Conservation (phyloP, 176 grass and related monocot species). For the Carex littledalei region DNA sequence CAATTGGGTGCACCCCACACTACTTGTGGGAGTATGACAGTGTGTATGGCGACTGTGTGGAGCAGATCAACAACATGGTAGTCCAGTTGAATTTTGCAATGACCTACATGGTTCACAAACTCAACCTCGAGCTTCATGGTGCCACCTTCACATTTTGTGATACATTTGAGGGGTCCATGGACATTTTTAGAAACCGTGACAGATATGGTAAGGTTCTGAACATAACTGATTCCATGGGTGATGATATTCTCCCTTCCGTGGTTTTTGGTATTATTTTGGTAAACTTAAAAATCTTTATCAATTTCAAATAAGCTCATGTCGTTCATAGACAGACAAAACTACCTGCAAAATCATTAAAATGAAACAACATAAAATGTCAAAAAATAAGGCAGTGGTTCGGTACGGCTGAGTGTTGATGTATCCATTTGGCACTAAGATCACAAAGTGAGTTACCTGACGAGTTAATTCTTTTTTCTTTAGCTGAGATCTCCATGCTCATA, state of each 20-base stretch:
- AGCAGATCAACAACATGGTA: constrained; percentile 56
- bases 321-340: constrained; percentile 13
- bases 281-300: no score
- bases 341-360: background rate
- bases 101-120: constrained; percentile 49
- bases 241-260: no score
- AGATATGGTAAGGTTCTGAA: constrained; percentile 38
- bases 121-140: constrained; percentile 50
- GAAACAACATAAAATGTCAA: background rate
- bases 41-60: constrained; percentile 57
- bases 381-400: background rate
- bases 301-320: background rate
- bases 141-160: constrained; percentile 64
- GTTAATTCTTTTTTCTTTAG: background rate
- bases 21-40: constrained; percentile 72
- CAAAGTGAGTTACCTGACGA: background rate
- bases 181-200: constrained; percentile 55
- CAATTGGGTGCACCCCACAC: constrained; percentile 65
- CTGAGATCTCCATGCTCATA: background rate
- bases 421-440: background rate
- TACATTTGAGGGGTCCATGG: constrained; percentile 64
- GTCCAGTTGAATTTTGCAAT: constrained; percentile 73
- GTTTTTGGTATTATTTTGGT: no score
- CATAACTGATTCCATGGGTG: background rate
- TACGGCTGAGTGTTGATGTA: background rate